Evolutionary conservation across 345 rosid species (phyloP), one percentile per base, ranked within the genome.

Genomic region (Salix dunnii): DNA sequence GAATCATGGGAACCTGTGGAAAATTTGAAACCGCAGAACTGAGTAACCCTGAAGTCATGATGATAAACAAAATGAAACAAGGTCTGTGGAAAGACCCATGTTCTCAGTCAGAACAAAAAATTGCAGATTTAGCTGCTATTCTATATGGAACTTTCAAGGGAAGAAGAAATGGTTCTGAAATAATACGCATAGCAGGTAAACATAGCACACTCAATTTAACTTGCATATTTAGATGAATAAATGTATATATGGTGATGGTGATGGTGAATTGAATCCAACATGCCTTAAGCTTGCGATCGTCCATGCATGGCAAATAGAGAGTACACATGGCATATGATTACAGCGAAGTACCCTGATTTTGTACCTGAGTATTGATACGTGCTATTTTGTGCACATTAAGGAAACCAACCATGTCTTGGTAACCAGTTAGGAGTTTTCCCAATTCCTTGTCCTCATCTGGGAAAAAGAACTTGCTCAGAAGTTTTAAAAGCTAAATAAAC

Each of bases 371-470:
- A 82, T 91, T 93, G 77, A 89, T 82, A 21, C 94, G 90, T 3
- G 92, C 91, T 46, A 93, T 89, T 83, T 86, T 96, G 85, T 96
- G 99, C 71, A 96, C 67, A 46, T 87, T 91, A 55, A 96, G 96
- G 78, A 93, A 88, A 61, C 99, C 98, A 81, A 90, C 86, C 88
- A 96, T 93, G 86, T 93, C 99, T 77, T 93, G 92, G 86, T 96
- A 96, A 61, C 91, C 98, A 10, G 96, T 89, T 18, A 93, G 90
- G 48, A 96, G 96, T 80, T 81, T 86, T 69, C 89, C 94, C 81
- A 93, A 77, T 68, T 90, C 94, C 78, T 89, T 93, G 84, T 93
- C 98, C 77, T 90, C 96, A 73, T 90, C 94, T 96, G 84, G 35
- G 31, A 62, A 74, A 72, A 17, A 27, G 63, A 73, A 82, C 63